Base-by-base conservation (phyloP, 352 stramenopile genomes). In the Phytophthora brassicae region DNA sequence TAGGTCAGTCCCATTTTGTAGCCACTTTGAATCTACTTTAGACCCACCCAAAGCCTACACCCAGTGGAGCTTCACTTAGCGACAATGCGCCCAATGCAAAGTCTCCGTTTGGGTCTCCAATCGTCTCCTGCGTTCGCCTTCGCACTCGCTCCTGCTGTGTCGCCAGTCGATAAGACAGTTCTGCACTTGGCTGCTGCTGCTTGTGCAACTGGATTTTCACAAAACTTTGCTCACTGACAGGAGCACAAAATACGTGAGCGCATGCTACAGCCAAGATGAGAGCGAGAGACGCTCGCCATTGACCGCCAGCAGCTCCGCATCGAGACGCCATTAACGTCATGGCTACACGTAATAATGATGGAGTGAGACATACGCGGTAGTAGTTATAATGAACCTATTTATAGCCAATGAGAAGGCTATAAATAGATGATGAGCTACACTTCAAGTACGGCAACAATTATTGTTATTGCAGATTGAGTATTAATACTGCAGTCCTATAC, bases 21-120 rank as follows among this genome's bases (percentile, higher is more conserved):
- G 17, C 19, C 17, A 45, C 17, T 38, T n/a, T 20, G 2, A 28
- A 38, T 39, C 17, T 48, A 26, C n/a, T 6, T 39, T 9, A 46
- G 28, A 68, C 69, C 49, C 55, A 91, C 80, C 82, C 86, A 26
- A 77, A 84, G 38, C 86, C 86, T 0, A 93, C 80, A 33, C 81
- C 76, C 11, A 94, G 56, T 28, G 81, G 77, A 17, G 85, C 64
- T 67, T 92, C 74, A 56, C 77, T 89, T 33, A 79, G 73, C 19
- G 76, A 75, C 2, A 94, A 48, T 13, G 66, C 29, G 9, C 70
- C 70, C 5, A 52, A 14, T 43, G 50, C 46, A 56, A 74, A 65
- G 29, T 74, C 52, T 12, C 43, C 46, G 35, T 48, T 54, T 0
- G 39, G 42, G 24, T 29, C 51, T 7, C 16, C 47, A 26, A 31